Evolutionary conservation across 768 basidiomycete genomes (phyloP), one percentile per base, ranked within the genome.

Genomic region (Termitomyces sp.): DNA sequence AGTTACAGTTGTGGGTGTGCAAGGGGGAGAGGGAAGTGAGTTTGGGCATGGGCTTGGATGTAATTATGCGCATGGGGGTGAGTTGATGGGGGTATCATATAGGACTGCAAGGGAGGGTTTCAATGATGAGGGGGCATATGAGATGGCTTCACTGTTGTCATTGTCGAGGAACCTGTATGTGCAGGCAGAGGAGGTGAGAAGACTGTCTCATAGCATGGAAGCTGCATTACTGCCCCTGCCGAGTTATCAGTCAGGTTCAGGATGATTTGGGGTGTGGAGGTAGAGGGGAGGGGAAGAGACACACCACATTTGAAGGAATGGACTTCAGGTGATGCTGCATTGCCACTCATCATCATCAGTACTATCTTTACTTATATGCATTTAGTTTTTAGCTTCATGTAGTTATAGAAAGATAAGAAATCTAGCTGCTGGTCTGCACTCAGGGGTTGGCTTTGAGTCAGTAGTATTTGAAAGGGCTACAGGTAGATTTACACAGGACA

Each of bases 31-130:
- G 42, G 43, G 26, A 26, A 20, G 30, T 5, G 30, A 30, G 26
- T 33, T 43, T 26, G 36, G 39, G 12, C n/a, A 30, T 3, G 53
- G 53, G 4, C 50, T 61, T n/a, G 66, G 62, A 30, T 7, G n/a
- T n/a, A n/a, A n/a, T n/a, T n/a, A 30, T 30, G 30, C 4, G 3
- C 71, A 69, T 58, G 55, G 18, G 44, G 64, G 59, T 30, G 67
- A 71, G 32, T 45, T 62, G 20, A 66, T 66, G 22, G 67, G 62
- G 26, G 60, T 60, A 4, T 61, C 63, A 3, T 72, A 63, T 50
- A 45, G 63, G 40, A 69, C 68, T 14, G 66, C 68, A 48, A 62
- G 60, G 40, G 68, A 66, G 39, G 33, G n/a, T 2, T 51, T 22
- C 22, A 36, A 51, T 7, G 43, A 24, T n/a, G n/a, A n/a, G n/a